These are phyloP conservation scores for Lizonia empirigonia DNA, from an alignment of 2,329 filamentous ascomycete genomes.

Conservation along the genomic window DNA sequence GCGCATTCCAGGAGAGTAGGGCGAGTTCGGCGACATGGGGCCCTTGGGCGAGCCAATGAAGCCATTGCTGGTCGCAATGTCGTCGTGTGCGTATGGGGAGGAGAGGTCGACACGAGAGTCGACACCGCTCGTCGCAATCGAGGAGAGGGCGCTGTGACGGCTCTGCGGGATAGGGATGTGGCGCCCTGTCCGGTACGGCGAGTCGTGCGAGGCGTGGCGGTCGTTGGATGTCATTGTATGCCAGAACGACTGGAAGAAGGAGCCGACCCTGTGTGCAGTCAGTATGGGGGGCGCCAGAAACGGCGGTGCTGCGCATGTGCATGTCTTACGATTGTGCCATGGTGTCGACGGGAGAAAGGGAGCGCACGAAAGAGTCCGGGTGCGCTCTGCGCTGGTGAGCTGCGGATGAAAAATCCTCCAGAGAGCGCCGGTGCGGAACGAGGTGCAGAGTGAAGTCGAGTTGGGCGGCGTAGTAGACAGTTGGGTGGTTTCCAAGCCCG, in stretches of 20 bases:
- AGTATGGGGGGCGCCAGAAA: conserved; percentile 22
- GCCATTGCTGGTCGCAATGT: conserved; percentile 60
- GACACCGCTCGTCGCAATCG: conserved; percentile 80
- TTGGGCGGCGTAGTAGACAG: conserved; percentile 5
- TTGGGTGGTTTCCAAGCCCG: conserved; percentile 11
- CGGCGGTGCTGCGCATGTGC: background rate
- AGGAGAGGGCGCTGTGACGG: conserved; percentile 81
- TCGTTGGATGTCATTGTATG: conserved; percentile 77
- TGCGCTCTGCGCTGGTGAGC: conserved; percentile 18
- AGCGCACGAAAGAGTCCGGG: conserved; percentile 8
- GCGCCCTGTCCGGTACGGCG: conserved; percentile 86
- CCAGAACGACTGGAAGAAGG: conserved; percentile 88
- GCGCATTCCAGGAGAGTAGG: conserved; percentile 89
- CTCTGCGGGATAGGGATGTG: conserved; percentile 87
- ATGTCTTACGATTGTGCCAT: conserved; percentile 46
- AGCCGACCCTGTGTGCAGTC: conserved; percentile 40
- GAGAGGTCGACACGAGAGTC: conserved; percentile 87
- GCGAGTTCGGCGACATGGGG: conserved; percentile 66
- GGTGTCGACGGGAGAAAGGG: conserved; percentile 19
- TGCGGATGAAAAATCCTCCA: conserved; percentile 6
- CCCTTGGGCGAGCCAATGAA: conserved; percentile 64
- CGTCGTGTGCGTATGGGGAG: conserved; percentile 78
- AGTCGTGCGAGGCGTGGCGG: conserved; percentile 91
- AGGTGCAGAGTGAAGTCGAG: conserved; percentile 1
- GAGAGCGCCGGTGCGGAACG: conserved; percentile 5